Evolutionary conservation across 768 basidiomycete species (phyloP), one percentile per base, ranked within the genome.

Genomic region (Suillus subaureus): DNA sequence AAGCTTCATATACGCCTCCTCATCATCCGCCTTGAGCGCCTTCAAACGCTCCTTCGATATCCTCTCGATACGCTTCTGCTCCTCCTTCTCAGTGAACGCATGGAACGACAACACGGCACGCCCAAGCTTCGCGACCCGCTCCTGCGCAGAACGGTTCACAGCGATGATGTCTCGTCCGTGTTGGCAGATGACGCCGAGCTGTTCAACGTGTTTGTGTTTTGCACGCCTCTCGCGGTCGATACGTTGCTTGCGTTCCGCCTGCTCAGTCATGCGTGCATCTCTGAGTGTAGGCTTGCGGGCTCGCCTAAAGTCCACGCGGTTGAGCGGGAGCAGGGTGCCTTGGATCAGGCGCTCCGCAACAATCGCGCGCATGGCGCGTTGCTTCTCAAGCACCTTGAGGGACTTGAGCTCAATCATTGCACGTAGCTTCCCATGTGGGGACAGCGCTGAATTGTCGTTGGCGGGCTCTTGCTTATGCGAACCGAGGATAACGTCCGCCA

Each of bases 1-100:
- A 72, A 99, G 91, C 75, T 96, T 96, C 87, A 98, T 91, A 79
- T 99, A 99, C n/a, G 94, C 96, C 79, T 98, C 97, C 82, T 99
- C 97, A 81, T 99, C 97, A 74, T 99, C 96, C 35, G 92, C 92
- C 80, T 97, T 96, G 70, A 99, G 88, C 9, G 97, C 97, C 81
- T 93, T 95, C 68, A 99, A 81, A 93, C 96, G 95, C 78, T 99
- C 97, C 82, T 99, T 99, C 55, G 92, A 89, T 54, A 99, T 89
- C 64, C 95, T 84, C 79, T 99, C 97, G 69, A 99, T 92, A 33
- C 97, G 87, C 77, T 96, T 95, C 85, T 96, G 94, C 77, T 99
- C 97, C 78, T 99, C 97, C 82, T 94, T 96, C 82, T 99, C 97
- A 2, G 96, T 95, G 68, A 89, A 88, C 18, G 82, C 82, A 75